Percentiles rank a stretch among this genome's conserved stretches.
Evolutionary conservation across 2,329 filamentous ascomycete genomes (phyloP).

Genomic region (Trichoderma citrinoviride): DNA sequence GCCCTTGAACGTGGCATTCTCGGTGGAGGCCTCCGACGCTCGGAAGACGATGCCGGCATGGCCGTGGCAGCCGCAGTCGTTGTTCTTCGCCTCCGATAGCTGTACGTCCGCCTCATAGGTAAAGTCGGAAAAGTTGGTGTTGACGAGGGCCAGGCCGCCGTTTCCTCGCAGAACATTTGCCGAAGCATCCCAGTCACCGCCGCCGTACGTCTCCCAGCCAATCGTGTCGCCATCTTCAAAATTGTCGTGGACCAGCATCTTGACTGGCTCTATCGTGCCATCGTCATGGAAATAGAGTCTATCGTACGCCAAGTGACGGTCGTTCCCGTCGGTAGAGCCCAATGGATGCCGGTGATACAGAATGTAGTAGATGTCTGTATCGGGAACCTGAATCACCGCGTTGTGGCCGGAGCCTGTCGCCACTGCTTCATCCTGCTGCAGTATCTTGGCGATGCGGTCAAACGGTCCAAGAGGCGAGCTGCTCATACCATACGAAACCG

Average conservation of each 20-base stretch:
- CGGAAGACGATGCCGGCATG: conserved; percentile 40
- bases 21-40: conserved; percentile 26
- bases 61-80: conserved; percentile 9
- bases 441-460: conserved; percentile 38
- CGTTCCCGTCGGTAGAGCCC: conserved; percentile 44
- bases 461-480: conserved; percentile 42
- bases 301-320: conserved; percentile 48
- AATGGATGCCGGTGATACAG: conserved; percentile 46
- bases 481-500: conserved; percentile 45
- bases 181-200: conserved; percentile 15
- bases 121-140: conserved; percentile 24
- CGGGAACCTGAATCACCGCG: conserved; percentile 44
- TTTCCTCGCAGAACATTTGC: background rate
- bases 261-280: conserved; percentile 42
- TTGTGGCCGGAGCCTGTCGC: conserved; percentile 46
- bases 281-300: conserved; percentile 46
- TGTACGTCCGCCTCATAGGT: conserved; percentile 20
- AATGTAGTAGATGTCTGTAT: conserved; percentile 48
- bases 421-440: conserved; percentile 41
- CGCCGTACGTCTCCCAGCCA: conserved; percentile 35
- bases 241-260: conserved; percentile 45
- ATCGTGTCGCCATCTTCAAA: conserved; percentile 41
- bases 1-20: conserved; percentile 23
- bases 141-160: conserved; percentile 20
- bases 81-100: background rate